phyloP scores from a whole-genome alignment of 116 monocot species.

The Iris pallida region DNA sequence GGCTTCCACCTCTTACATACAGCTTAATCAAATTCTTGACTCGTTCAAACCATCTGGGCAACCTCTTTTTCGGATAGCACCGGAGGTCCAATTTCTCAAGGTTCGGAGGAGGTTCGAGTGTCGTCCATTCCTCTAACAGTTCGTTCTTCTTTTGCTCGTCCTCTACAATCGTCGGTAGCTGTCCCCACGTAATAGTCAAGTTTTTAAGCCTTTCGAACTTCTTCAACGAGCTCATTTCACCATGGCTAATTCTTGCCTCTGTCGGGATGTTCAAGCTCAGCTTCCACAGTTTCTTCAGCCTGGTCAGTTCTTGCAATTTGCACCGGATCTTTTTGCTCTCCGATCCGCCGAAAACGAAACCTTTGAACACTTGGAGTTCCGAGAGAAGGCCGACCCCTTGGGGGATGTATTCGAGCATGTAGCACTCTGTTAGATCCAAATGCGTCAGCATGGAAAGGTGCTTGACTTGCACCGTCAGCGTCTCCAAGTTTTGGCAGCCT shows the following conservation, averaged over 20 bases:
- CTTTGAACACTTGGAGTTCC: constrained; percentile 10
- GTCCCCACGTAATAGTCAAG: constrained; percentile 8
- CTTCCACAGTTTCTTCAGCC: constrained; percentile 1
- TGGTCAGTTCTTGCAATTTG: background rate
- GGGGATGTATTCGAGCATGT: constrained; percentile 10
- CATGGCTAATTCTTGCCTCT: background rate
- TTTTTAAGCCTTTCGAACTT: background rate
- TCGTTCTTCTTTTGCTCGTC: no score
- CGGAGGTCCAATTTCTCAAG: no score
- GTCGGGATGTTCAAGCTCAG: constrained; percentile 4
- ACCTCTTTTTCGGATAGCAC: no score
- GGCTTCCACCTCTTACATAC: no score
- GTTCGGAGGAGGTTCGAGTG: no score
- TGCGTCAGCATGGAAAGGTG: background rate
- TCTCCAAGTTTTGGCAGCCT: constrained; percentile 6
- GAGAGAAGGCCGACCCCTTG: background rate
- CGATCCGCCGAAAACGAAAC: background rate
- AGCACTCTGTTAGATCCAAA: constrained; percentile 11
- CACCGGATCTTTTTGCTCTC: background rate
- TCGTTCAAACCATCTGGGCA: no score
- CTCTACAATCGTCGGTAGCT: no score
- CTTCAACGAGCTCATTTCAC: background rate
- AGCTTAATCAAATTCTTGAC: no score
- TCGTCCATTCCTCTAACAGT: no score
- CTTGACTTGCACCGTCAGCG: background rate